A percentile compares a stretch with the other conserved stretches of the same genome.
These are phyloP conservation scores for Panicum virgatum DNA, from an alignment of 202 grass and related monocot genomes.

Conservation along the genomic window DNA sequence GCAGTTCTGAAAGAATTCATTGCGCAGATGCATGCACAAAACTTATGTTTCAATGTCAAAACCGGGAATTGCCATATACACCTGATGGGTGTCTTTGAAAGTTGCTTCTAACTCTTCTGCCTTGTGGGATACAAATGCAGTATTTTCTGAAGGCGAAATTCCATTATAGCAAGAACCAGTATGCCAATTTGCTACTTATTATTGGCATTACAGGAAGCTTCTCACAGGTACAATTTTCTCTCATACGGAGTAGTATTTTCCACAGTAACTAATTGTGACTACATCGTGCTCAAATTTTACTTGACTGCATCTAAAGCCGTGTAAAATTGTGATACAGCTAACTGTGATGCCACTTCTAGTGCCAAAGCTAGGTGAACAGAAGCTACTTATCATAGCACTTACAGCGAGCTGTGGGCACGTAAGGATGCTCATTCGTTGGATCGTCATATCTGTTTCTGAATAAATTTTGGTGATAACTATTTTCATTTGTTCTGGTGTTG, in stretches of 20 bases:
- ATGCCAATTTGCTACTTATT: conserved; percentile 83
- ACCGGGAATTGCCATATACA: background rate
- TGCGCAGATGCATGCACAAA: conserved; percentile 12
- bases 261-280: background rate
- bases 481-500: conserved; percentile 23
- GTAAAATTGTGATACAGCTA: conserved; percentile 55
- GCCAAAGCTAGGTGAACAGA: conserved; percentile 71
- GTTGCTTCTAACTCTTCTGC: background rate
- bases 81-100: background rate
- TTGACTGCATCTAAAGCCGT: conserved; percentile 20
- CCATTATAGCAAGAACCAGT: conserved; percentile 80
- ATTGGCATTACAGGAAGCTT: conserved; percentile 63
- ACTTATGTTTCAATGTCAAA: background rate
- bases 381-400: conserved; percentile 67
- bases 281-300: background rate
- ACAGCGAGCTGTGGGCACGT: conserved; percentile 65
- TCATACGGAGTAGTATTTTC: background rate
- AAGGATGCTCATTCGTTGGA: conserved; percentile 36
- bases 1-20: conserved; percentile 3
- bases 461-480: background rate
- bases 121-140: conserved; percentile 39
- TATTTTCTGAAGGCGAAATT: conserved; percentile 90
- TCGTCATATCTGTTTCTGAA: conserved; percentile 20
- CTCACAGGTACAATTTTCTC: conserved; percentile 61
- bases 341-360: conserved; percentile 74